Evolutionary conservation across 225 moss, liverwort and hornwort species (phyloP).

Genomic region (Physcomitrium patens): DNA sequence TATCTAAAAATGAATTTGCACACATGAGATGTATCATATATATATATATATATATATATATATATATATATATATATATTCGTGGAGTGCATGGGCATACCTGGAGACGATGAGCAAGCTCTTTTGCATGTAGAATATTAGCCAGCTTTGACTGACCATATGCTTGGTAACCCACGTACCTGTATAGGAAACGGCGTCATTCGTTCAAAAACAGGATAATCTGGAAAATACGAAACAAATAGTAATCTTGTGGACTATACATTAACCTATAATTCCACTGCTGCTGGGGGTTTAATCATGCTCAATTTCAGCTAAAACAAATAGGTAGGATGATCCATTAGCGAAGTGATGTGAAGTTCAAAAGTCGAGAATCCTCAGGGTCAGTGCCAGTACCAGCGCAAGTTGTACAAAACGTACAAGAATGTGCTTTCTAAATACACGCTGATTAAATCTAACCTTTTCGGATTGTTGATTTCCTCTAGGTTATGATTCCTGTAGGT

Average conservation of each 20-base stretch:
- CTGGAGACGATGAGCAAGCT: conserved; percentile 55
- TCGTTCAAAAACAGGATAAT: background rate
- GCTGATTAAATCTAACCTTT: conserved; percentile 29
- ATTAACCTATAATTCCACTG: background rate
- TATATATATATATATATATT: no score
- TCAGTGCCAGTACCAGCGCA: background rate
- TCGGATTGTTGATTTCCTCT: conserved; percentile 37
- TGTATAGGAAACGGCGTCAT: conserved; percentile 1
- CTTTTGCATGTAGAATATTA: conserved; percentile 60
- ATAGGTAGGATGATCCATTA: background rate
- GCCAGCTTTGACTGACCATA: conserved; percentile 59
- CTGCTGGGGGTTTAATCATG: background rate
- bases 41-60: no score
- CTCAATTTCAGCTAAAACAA: background rate
- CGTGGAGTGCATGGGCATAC: conserved; percentile 22
- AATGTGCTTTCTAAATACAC: conserved; percentile 10
- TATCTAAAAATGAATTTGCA: conserved; percentile 12
- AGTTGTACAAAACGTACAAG: background rate
- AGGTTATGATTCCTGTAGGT: conserved; percentile 20
- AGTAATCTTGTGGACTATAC: background rate
- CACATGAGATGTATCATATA: background rate
- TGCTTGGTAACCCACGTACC: conserved; percentile 33
- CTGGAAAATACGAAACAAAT: background rate
- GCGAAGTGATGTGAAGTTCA: background rate
- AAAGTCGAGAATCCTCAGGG: background rate